Evolutionary conservation across 768 basidiomycete genomes (phyloP).

Genomic region (Podaxis pistillaris): DNA sequence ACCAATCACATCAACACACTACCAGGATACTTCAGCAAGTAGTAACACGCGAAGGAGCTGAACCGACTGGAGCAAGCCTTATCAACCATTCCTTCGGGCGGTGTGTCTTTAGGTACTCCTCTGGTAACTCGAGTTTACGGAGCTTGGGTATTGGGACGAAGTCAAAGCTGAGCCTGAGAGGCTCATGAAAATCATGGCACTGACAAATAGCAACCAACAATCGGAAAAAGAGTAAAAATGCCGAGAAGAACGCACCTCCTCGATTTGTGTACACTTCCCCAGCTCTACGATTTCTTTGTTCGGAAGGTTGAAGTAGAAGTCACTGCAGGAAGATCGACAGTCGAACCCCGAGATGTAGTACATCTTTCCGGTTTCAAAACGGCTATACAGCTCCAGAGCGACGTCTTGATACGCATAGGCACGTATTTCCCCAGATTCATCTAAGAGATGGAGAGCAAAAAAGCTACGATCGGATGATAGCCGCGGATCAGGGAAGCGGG

Average conservation of each 20-base stretch:
- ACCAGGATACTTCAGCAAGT: conserved; percentile 9
- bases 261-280: conserved; percentile 67
- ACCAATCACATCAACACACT: conserved; percentile 73
- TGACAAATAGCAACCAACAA: conserved; percentile 26
- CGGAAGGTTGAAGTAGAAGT: conserved; percentile 81
- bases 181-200: conserved; percentile 74
- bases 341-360: conserved; percentile 69
- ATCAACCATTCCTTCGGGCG: background rate
- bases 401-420: conserved; percentile 86
- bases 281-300: conserved; percentile 68
- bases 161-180: conserved; percentile 82
- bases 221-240: conserved; percentile 1
- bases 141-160: conserved; percentile 70
- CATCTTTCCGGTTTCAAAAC: conserved; percentile 86
- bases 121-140: conserved; percentile 13
- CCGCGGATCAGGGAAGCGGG: background rate
- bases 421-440: conserved; percentile 89
- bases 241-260: conserved; percentile 55
- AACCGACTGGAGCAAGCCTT: background rate
- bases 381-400: conserved; percentile 79
- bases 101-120: background rate
- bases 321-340: too few relatives aligned
- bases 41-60: background rate
- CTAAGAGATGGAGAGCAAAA: conserved; percentile 58
- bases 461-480: background rate